Evolutionary conservation across 192 early-diverging fungal genomes (phyloP).

Genomic region (Mortierella hygrophila): DNA sequence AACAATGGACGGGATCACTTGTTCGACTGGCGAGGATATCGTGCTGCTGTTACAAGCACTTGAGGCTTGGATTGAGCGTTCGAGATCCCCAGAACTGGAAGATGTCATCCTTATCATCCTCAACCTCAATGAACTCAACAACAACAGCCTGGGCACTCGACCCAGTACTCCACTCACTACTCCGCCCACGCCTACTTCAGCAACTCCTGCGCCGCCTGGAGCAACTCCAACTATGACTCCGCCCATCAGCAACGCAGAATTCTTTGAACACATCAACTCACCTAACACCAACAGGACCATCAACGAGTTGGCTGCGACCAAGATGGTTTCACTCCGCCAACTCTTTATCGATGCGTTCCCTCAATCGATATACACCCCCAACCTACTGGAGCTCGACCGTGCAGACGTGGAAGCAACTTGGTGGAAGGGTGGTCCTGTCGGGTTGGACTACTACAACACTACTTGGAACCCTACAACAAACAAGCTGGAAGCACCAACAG

Average conservation of each 20-base stretch:
- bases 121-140: conserved; percentile 44
- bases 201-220: neutral
- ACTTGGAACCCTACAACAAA: conserved; percentile 21
- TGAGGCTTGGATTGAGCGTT: conserved; percentile 22
- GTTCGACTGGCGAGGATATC: conserved; percentile 42
- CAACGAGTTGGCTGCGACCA: conserved; percentile 23
- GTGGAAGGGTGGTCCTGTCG: conserved; percentile 41
- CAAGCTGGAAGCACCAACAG: conserved; percentile 14
- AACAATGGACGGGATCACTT: conserved; percentile 48
- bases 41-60: conserved; percentile 27
- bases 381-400: conserved; percentile 20
- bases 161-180: neutral
- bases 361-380: conserved; percentile 29
- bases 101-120: conserved; percentile 37
- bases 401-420: conserved; percentile 18
- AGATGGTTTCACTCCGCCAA: conserved; percentile 31
- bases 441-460: conserved; percentile 48
- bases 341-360: conserved; percentile 38
- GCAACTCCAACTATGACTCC: neutral
- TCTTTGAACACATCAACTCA: conserved; percentile 18
- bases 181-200: neutral
- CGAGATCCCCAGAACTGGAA: conserved; percentile 15
- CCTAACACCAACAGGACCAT: conserved; percentile 45
- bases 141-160: conserved; percentile 24
- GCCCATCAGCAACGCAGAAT: conserved; percentile 31